Evolutionary conservation across 2,329 filamentous ascomycete species (phyloP).

Genomic region (Clarireedia sp.): DNA sequence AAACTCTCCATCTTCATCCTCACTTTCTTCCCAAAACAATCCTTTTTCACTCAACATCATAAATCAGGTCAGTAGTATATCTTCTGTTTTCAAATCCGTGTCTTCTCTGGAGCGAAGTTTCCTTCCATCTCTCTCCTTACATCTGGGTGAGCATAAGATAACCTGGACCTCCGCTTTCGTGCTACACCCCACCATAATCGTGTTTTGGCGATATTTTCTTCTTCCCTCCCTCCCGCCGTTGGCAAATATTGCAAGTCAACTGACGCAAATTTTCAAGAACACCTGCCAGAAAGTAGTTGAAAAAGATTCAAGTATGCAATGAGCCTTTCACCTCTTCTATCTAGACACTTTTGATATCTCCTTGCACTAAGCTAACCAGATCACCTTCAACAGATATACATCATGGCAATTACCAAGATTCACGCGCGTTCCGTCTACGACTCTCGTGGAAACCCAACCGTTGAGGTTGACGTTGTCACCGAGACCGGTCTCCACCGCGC

Average conservation of each 20-base stretch:
- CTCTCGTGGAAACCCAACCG: constrained; percentile 96
- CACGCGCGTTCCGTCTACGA: constrained; percentile 96
- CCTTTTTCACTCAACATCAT: background rate
- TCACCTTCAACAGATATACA: constrained; percentile 33
- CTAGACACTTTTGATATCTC: background rate
- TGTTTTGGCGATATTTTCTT: constrained; percentile 14
- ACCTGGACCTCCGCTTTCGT: constrained; percentile 14
- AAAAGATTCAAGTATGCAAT: constrained; percentile 14
- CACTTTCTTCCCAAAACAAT: background rate
- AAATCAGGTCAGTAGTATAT: background rate
- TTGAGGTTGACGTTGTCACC: constrained; percentile 95
- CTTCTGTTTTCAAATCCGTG: background rate
- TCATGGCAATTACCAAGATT: constrained; percentile 85
- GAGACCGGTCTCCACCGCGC: constrained; percentile 95
- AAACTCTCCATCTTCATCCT: constrained; percentile 1
- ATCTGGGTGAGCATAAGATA: background rate
- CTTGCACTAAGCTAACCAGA: constrained; percentile 13
- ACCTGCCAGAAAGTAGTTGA: constrained; percentile 7
- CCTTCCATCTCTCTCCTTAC: background rate
- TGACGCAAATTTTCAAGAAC: constrained; percentile 15
- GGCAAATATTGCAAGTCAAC: constrained; percentile 15
- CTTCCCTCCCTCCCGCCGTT: constrained; percentile 1
- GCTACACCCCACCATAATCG: constrained; percentile 18
- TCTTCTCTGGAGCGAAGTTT: background rate
- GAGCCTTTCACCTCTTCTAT: background rate